Percentiles rank a stretch among this genome's conserved stretches.
phyloP scores from a whole-genome alignment of 1,139 yeast species.

The Magnusiomyces magnusii region DNA sequence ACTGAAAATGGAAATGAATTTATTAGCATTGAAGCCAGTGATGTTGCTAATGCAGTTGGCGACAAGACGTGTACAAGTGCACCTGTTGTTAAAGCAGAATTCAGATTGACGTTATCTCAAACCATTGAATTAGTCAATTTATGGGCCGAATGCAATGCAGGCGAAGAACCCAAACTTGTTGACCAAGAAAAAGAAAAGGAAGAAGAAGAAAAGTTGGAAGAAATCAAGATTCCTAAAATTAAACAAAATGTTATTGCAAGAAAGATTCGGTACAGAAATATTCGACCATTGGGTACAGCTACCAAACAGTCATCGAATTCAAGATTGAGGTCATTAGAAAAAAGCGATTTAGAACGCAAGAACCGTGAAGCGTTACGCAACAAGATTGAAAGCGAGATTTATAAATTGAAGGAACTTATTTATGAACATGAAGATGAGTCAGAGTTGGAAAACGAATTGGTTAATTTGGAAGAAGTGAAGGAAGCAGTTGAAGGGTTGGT shows the following conservation, averaged over 20 bases:
- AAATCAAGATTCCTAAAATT: neutral
- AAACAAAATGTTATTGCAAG: neutral
- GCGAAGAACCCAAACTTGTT: neutral
- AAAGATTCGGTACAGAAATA: conserved; percentile 13
- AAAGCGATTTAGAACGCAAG: conserved; percentile 28
- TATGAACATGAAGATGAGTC: neutral
- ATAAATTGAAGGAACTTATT: conserved; percentile 23
- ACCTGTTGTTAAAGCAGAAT: conserved; percentile 16
- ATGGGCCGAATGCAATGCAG: conserved; percentile 18
- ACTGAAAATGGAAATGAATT: conserved; percentile 49
- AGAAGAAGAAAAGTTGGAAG: conserved; percentile 3
- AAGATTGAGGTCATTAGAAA: conserved; percentile 25
- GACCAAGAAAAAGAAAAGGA: neutral
- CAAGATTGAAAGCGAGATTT: conserved; percentile 31
- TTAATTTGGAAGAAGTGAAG: neutral
- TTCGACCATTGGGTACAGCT: conserved; percentile 30
- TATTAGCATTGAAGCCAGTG: conserved; percentile 30
- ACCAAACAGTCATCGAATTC: conserved; percentile 26
- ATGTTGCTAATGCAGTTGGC: conserved; percentile 22
- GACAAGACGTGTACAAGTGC: conserved; percentile 19
- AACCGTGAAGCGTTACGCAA: conserved; percentile 31
- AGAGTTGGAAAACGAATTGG: neutral
- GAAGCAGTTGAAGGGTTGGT: neutral
- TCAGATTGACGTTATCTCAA: conserved; percentile 22
- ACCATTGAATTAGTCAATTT: conserved; percentile 25